These are phyloP conservation scores for Tylopilus rubrobrunneus DNA, from an alignment of 768 basidiomycete species.

Conservation along the genomic window DNA sequence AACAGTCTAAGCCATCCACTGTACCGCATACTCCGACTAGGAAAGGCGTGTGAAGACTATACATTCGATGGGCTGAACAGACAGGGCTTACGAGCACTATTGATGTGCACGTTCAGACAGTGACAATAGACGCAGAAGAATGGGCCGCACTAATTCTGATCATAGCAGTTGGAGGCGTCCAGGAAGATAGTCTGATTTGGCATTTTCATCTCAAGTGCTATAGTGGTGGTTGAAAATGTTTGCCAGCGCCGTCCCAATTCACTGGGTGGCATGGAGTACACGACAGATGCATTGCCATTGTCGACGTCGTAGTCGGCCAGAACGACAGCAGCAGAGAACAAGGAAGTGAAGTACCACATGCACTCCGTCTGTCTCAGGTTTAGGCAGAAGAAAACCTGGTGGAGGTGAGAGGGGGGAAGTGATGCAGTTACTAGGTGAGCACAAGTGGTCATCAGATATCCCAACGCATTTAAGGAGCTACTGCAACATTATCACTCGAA, in stretches of 20 bases:
- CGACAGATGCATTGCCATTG: conserved; percentile 19
- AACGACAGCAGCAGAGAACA: conserved; percentile 14
- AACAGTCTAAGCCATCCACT: conserved; percentile 20
- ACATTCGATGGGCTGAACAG: not conserved
- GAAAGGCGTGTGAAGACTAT: no score
- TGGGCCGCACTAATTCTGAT: conserved; percentile 21
- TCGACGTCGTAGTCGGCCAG: conserved; percentile 23
- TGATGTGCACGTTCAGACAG: not conserved
- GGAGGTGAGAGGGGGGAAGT: not conserved
- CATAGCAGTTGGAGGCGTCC: conserved; percentile 9
- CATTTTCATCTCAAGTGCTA: no score
- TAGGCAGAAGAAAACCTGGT: not conserved
- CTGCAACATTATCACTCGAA: no score
- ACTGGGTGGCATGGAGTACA: conserved; percentile 17
- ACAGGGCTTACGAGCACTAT: conserved; percentile 18
- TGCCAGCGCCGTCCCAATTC: conserved; percentile 12
- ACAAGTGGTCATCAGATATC: not conserved
- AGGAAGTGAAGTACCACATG: not conserved
- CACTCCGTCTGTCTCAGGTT: conserved; percentile 2
- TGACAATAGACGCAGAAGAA: not conserved
- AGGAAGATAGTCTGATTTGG: no score
- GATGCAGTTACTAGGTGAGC: not conserved
- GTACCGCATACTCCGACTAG: conserved; percentile 15
- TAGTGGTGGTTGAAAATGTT: not conserved
- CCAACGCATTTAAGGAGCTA: not conserved